Conservation (phyloP, 176 grass and related monocot genomes). For the Musa schizocarpa region DNA sequence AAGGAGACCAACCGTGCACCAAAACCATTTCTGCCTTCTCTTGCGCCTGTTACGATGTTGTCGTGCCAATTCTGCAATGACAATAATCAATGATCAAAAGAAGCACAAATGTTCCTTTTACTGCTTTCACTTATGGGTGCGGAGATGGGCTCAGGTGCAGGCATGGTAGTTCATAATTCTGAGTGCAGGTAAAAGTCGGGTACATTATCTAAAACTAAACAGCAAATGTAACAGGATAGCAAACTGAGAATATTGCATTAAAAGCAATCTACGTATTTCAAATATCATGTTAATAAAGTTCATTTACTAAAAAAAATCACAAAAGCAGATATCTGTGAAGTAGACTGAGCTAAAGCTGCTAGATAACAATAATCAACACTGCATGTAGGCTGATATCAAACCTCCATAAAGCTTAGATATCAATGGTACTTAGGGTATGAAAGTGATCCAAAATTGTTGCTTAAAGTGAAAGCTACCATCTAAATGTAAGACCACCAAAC, state of each 20-base stretch:
- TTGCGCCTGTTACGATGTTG: constrained; percentile 53
- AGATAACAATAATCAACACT: background rate
- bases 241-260: background rate
- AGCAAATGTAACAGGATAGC: background rate
- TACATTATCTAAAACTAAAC: background rate
- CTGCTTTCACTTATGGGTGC: background rate
- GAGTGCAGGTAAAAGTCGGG: background rate
- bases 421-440: too few species aligned
- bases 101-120: background rate
- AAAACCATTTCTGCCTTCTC: constrained; percentile 82
- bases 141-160: background rate
- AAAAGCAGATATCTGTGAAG: background rate
- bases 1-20: constrained; percentile 67
- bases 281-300: too few species aligned
- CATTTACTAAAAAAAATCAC: too few species aligned
- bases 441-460: too few species aligned
- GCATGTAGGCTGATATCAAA: too few species aligned
- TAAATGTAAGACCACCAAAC: too few species aligned
- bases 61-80: constrained; percentile 61
- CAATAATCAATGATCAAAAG: background rate
- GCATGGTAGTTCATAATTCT: background rate
- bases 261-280: background rate
- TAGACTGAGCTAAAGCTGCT: background rate
- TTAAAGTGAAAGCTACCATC: too few species aligned
- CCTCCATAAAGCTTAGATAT: too few species aligned